phyloP scores from a whole-genome alignment of 2,329 filamentous ascomycete species.

The Epichloe bromicola region DNA sequence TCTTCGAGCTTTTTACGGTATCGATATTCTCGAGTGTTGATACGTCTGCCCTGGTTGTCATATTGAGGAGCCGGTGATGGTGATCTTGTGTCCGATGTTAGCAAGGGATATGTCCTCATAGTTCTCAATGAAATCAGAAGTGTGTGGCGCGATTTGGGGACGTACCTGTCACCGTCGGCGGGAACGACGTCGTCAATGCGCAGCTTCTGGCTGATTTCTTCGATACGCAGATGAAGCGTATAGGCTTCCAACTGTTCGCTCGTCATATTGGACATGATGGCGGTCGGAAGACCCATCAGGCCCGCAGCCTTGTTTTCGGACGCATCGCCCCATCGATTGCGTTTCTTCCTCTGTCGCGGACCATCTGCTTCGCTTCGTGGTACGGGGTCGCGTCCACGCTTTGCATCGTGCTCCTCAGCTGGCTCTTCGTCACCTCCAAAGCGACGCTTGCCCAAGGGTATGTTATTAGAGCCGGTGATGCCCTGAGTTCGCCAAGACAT shows the following conservation, averaged over 20 bases:
- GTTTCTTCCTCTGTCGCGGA: slow-evolving; percentile 85
- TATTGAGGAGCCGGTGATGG: slow-evolving; percentile 94
- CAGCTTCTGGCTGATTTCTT: slow-evolving; percentile 98
- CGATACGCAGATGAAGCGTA: slow-evolving; percentile 88
- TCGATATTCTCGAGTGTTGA: slow-evolving; percentile 96
- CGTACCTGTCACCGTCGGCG: slow-evolving; percentile 86
- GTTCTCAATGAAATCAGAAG: background rate
- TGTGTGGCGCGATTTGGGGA: slow-evolving; percentile 8
- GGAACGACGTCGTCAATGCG: slow-evolving; percentile 98
- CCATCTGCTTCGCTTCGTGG: slow-evolving; percentile 61
- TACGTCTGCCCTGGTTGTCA: slow-evolving; percentile 97
- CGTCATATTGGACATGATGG: slow-evolving; percentile 96
- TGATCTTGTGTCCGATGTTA: slow-evolving; percentile 51
- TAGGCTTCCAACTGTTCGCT: slow-evolving; percentile 97
- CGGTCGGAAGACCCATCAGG: slow-evolving; percentile 91
- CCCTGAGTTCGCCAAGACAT: slow-evolving; percentile 65
- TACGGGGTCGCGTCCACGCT: slow-evolving; percentile 88
- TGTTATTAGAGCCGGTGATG: slow-evolving; percentile 96
- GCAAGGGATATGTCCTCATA: background rate
- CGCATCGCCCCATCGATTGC: slow-evolving; percentile 95
- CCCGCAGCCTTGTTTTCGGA: slow-evolving; percentile 98
- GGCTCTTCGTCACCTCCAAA: slow-evolving; percentile 55
- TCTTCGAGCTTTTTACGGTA: slow-evolving; percentile 97
- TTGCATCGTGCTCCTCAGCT: slow-evolving; percentile 39
- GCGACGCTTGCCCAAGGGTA: slow-evolving; percentile 78